Evolutionary conservation across 352 stramenopile species (phyloP), one percentile per base, ranked within the genome.

Genomic region (Pythium sp.): DNA sequence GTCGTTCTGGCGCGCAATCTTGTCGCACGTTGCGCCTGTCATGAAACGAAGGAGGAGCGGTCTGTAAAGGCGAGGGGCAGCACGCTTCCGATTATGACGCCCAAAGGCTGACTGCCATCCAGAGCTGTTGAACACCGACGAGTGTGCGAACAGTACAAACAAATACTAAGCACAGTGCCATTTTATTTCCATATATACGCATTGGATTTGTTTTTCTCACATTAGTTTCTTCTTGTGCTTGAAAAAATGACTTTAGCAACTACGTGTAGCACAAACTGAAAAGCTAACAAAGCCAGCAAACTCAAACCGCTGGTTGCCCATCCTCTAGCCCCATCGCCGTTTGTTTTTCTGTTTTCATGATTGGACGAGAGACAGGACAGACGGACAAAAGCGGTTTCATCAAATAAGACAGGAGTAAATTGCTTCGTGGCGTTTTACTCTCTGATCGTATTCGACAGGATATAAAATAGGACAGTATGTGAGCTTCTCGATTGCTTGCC

Each of bases 401-500:
- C 9, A 51, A 14, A 12, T 11, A 51, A 51, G 18, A 51, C 43
- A 51, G 43, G 43, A 3, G 12, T 2, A 51, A 51, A 12, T 24
- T 11, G 43, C 15, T 12, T n/a, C 2, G 2, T 4, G 0, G 1
- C 6, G 5, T 22, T 22, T 51, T 18, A 11, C 12, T 0, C 1
- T n/a, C 5, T 5, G 0, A 30, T 15, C 49, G 49, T 0, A 15
- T 61, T 61, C 4, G 34, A 34, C 8, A 62, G 56, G 32, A 5
- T 32, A 30, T 3, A 5, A 49, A 7, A 15, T 24, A 49, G 20
- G 34, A 49, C 56, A 62, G 32, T 32, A 22, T 14, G 14, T 5
- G n/a, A 34, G 56, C 56, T 30, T n/a, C n/a, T 62, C 32, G 56
- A 61, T 47, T 61, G 32, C 56, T 61, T 32, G 55, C 55, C 26